These are phyloP conservation scores for Thermomucor indicae-seudaticae DNA, from an alignment of 371 early-diverging fungal species.

Conservation along the genomic window DNA sequence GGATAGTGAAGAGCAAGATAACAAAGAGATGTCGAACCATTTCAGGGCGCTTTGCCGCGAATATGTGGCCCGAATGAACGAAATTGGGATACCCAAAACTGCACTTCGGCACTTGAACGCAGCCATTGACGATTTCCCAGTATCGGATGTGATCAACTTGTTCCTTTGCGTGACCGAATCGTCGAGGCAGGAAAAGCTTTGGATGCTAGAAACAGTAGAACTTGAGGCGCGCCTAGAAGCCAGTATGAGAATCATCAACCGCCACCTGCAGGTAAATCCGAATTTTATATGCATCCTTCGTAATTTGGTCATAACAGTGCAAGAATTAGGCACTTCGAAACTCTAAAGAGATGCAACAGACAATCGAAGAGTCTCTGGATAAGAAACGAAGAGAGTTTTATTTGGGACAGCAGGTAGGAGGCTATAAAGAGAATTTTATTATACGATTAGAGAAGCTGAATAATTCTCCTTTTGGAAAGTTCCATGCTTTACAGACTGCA, in stretches of 20 bases:
- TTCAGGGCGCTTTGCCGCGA: conserved; percentile 53
- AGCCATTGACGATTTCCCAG: conserved; percentile 26
- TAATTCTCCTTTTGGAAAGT: neutral
- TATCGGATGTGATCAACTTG: conserved; percentile 54
- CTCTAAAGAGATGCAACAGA: conserved; percentile 11
- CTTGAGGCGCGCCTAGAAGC: conserved; percentile 47
- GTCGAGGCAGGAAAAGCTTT: conserved; percentile 62
- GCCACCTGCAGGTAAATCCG: conserved; percentile 64
- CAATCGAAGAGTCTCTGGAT: conserved; percentile 26
- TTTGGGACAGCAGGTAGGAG: conserved; percentile 76
- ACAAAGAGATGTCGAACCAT: conserved; percentile 1
- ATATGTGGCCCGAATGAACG: conserved; percentile 50
- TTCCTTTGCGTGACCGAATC: conserved; percentile 65
- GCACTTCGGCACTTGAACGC: conserved; percentile 58
- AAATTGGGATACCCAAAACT: conserved; percentile 56
- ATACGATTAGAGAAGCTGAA: too few relatives aligned
- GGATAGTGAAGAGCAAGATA: neutral
- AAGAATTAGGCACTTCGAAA: conserved; percentile 7
- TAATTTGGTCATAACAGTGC: too few relatives aligned
- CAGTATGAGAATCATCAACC: conserved; percentile 53
- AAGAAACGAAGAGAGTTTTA: conserved; percentile 77
- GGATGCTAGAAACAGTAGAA: conserved; percentile 53
- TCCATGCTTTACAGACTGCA: too few relatives aligned
- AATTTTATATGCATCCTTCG: too few relatives aligned
- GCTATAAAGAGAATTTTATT: too few relatives aligned